phyloP scores from a whole-genome alignment of 306 rosid genomes.

The Calophaca sinica region DNA sequence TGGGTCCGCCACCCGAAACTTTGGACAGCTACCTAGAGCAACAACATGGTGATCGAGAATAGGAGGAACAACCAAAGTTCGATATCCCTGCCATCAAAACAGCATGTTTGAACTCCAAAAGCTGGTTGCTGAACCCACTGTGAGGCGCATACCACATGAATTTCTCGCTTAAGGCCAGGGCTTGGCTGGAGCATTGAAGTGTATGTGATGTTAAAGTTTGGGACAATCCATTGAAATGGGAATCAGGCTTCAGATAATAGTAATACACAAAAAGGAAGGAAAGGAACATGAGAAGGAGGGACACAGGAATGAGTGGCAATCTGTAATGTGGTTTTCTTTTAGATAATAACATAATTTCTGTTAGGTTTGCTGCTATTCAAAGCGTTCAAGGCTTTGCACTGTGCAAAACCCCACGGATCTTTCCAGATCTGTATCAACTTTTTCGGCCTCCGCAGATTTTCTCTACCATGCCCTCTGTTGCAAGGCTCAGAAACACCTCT shows the following conservation, averaged over 20 bases:
- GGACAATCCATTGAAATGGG: constrained; percentile 39
- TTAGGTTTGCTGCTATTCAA: too few species aligned
- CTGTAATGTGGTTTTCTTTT: constrained; percentile 49
- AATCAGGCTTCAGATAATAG: constrained; percentile 47
- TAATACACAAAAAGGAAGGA: constrained; percentile 50
- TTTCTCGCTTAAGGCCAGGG: constrained; percentile 50
- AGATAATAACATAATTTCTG: constrained; percentile 25
- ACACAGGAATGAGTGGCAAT: constrained; percentile 52
- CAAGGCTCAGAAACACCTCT: too few species aligned
- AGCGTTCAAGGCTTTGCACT: too few species aligned
- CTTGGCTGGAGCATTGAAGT: constrained; percentile 54
- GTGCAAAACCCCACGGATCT: too few species aligned
- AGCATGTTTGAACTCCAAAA: constrained; percentile 78
- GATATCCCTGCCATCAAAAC: constrained; percentile 72
- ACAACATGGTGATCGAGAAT: constrained; percentile 88
- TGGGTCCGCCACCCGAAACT: constrained; percentile 69
- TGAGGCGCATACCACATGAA: constrained; percentile 89
- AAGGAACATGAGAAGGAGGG: constrained; percentile 44
- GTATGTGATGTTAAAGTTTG: constrained; percentile 23
- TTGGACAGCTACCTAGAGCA: constrained; percentile 89
- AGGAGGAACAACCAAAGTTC: constrained; percentile 84
- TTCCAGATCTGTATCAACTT: too few species aligned
- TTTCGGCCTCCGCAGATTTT: too few species aligned
- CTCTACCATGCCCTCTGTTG: too few species aligned
- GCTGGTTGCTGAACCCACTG: constrained; percentile 93